Conservation (phyloP, 768 basidiomycete species). For the Tricholoma saponaceum region DNA sequence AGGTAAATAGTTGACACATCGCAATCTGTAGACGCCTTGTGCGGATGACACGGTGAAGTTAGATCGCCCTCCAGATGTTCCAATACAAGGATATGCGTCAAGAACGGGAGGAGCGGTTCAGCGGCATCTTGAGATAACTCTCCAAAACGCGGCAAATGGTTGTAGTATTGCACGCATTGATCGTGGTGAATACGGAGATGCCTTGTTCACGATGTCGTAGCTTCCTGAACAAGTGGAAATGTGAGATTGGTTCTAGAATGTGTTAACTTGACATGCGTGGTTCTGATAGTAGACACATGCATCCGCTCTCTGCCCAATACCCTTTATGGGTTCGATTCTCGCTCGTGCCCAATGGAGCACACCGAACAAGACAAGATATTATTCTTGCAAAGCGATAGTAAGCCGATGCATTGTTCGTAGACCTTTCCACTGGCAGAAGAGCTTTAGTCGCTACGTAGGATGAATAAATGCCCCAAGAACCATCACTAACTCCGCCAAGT, state of each 20-base stretch:
- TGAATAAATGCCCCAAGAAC: not conserved
- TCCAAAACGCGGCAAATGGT: too few relatives aligned
- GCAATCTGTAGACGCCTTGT: slow-evolving; percentile 32
- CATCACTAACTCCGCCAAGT: not conserved
- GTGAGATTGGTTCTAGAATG: not conserved
- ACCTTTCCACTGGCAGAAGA: slow-evolving; percentile 18
- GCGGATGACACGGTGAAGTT: too few relatives aligned
- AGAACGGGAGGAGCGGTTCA: too few relatives aligned
- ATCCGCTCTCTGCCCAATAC: slow-evolving; percentile 27
- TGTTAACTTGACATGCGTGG: slow-evolving; percentile 23
- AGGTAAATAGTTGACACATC: slow-evolving; percentile 28
- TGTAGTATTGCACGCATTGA: too few relatives aligned
- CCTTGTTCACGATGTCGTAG: slow-evolving; percentile 25
- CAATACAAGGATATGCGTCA: too few relatives aligned
- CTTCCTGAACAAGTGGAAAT: slow-evolving; percentile 22
- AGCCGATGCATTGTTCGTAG: slow-evolving; percentile 31
- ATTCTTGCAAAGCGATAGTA: slow-evolving; percentile 28
- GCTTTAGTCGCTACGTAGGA: not conserved
- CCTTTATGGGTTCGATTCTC: slow-evolving; percentile 26
- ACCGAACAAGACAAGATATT: slow-evolving; percentile 32
- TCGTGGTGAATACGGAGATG: too few relatives aligned
- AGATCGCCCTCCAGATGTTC: too few relatives aligned
- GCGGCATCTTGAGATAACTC: too few relatives aligned
- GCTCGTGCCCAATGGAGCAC: too few relatives aligned
- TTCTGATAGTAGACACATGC: slow-evolving; percentile 24